These are phyloP conservation scores for Caloboletus firmus DNA, from an alignment of 1,284 basidiomycete genomes.

Conservation along the genomic window DNA sequence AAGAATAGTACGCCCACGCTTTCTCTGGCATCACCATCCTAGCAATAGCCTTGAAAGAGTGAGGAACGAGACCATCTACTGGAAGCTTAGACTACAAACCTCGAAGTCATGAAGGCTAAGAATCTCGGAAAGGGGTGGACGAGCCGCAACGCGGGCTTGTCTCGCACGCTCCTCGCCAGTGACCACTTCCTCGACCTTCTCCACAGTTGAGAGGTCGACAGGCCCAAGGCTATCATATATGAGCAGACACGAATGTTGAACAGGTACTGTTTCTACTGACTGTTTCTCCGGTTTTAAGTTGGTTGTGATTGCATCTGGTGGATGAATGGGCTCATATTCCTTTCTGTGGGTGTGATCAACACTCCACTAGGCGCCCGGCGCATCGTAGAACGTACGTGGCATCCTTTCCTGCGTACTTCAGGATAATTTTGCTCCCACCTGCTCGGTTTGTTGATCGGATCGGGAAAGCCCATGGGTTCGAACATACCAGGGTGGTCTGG, in stretches of 20 bases:
- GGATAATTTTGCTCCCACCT: slow-evolving; percentile 63
- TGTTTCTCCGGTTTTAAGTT: slow-evolving; percentile 79
- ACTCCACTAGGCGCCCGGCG: background rate
- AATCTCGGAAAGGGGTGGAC: slow-evolving; percentile 75
- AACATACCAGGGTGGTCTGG: slow-evolving; percentile 64
- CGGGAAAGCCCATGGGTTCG: background rate
- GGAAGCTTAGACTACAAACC: slow-evolving; percentile 38
- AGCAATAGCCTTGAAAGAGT: slow-evolving; percentile 63
- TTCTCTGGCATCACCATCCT: slow-evolving; percentile 72
- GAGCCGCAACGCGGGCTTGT: slow-evolving; percentile 49
- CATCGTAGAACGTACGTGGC: slow-evolving; percentile 52
- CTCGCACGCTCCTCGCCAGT: slow-evolving; percentile 64
- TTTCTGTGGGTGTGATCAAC: slow-evolving; percentile 19
- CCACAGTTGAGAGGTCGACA: slow-evolving; percentile 64
- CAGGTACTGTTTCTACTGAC: slow-evolving; percentile 39
- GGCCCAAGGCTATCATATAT: slow-evolving; percentile 56
- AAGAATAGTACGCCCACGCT: slow-evolving; percentile 90
- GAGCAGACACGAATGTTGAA: background rate
- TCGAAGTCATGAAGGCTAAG: slow-evolving; percentile 93
- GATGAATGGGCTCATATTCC: slow-evolving; percentile 86
- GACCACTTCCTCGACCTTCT: slow-evolving; percentile 50
- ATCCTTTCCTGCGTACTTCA: slow-evolving; percentile 77
- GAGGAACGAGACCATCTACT: slow-evolving; percentile 1
- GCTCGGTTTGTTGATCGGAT: background rate
- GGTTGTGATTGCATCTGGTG: slow-evolving; percentile 82